Percentiles rank a stretch among this genome's conserved stretches.
Conservation (phyloP, 257 asterid genomes). For the Solanum ahanhuiri region DNA sequence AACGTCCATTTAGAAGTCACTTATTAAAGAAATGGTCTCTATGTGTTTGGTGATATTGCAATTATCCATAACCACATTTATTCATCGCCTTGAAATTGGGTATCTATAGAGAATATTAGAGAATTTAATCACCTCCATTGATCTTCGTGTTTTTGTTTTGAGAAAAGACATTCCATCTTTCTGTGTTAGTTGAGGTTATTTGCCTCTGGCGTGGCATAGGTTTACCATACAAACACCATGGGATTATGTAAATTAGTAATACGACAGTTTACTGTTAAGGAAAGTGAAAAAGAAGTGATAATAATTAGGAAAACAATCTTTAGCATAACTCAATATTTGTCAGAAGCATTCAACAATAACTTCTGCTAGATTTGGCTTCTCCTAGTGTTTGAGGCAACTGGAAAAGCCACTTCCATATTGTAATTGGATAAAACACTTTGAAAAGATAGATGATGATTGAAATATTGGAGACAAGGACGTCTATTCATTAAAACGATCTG, state of each 20-base stretch:
- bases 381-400: neutral
- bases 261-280: neutral
- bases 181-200: neutral
- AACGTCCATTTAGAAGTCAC: too few relatives aligned
- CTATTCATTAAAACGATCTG: neutral
- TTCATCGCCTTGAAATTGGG: too few relatives aligned
- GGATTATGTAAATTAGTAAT: neutral
- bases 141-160: too few relatives aligned
- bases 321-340: neutral
- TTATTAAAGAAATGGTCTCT: neutral
- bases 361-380: neutral
- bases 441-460: neutral
- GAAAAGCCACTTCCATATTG: neutral
- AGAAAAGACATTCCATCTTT: too few relatives aligned
- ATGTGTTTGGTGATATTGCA: neutral
- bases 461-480: neutral
- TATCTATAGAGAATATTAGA: too few relatives aligned
- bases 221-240: neutral
- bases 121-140: too few relatives aligned
- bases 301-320: neutral
- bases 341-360: neutral
- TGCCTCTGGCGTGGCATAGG: neutral
- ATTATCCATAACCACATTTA: neutral
- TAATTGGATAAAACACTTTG: neutral
- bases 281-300: too few relatives aligned